Conservation (phyloP, 805 yeast species). For the Metschnikowia reukaufii region DNA sequence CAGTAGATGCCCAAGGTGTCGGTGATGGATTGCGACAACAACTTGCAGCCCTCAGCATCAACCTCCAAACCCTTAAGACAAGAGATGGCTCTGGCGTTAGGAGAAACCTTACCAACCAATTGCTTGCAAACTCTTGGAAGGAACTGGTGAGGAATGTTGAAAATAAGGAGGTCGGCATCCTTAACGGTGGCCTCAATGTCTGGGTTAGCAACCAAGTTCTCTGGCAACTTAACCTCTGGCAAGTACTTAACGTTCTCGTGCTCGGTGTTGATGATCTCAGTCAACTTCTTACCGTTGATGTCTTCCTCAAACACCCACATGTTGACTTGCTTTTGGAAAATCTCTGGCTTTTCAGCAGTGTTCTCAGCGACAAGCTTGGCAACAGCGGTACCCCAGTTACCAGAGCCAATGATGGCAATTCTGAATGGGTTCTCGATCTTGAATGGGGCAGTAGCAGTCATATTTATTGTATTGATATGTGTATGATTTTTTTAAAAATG, state of each 20-base stretch:
- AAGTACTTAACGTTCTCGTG: slow-evolving; percentile 47
- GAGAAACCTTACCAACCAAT: slow-evolving; percentile 40
- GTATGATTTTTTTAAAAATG: neutral
- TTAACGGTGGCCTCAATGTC: slow-evolving; percentile 37
- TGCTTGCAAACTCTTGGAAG: slow-evolving; percentile 39
- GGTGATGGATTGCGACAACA: slow-evolving; percentile 44
- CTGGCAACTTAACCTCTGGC: slow-evolving; percentile 44
- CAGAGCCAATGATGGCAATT: slow-evolving; percentile 45
- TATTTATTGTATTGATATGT: too few species aligned
- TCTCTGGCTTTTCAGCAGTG: slow-evolving; percentile 38
- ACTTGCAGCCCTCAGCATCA: slow-evolving; percentile 42
- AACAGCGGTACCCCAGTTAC: slow-evolving; percentile 50
- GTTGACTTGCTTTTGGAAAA: slow-evolving; percentile 38
- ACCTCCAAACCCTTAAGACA: slow-evolving; percentile 49
- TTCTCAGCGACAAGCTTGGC: slow-evolving; percentile 48
- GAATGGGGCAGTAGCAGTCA: slow-evolving; percentile 30
- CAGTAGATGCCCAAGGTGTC: slow-evolving; percentile 45
- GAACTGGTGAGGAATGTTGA: slow-evolving; percentile 49
- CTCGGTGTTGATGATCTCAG: slow-evolving; percentile 42
- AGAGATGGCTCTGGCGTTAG: slow-evolving; percentile 43
- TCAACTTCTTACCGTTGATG: slow-evolving; percentile 41
- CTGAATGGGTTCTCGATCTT: slow-evolving; percentile 34
- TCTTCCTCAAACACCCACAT: slow-evolving; percentile 50
- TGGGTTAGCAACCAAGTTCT: slow-evolving; percentile 42
- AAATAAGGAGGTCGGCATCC: slow-evolving; percentile 44